These are phyloP conservation scores for Penicillium argentinense DNA, from an alignment of 495 filamentous ascomycete species.

Conservation along the genomic window DNA sequence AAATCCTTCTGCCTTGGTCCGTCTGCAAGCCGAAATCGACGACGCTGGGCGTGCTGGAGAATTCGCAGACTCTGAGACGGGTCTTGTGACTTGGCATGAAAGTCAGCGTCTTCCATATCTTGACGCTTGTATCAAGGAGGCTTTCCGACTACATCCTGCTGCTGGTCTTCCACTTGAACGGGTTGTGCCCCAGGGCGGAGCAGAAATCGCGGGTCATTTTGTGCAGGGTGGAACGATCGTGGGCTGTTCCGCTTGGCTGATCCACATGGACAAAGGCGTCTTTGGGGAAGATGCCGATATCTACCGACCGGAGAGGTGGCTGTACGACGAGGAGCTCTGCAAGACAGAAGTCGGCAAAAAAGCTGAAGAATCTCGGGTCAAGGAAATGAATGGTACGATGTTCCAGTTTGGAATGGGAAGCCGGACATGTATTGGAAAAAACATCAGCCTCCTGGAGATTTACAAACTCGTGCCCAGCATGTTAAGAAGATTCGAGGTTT, in stretches of 20 bases:
- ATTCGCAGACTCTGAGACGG: slow-evolving; percentile 43
- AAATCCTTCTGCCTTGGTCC: slow-evolving; percentile 43
- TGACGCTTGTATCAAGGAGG: slow-evolving; percentile 67
- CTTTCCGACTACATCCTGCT: slow-evolving; percentile 63
- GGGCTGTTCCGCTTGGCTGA: slow-evolving; percentile 59
- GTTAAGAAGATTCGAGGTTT: slow-evolving; percentile 60
- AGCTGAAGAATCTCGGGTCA: slow-evolving; percentile 9
- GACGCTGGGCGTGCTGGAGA: slow-evolving; percentile 42
- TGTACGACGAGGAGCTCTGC: slow-evolving; percentile 32
- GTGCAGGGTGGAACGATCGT: slow-evolving; percentile 65
- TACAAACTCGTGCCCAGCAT: slow-evolving; percentile 76
- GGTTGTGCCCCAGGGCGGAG: slow-evolving; percentile 36
- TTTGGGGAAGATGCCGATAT: slow-evolving; percentile 60
- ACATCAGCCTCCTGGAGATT: slow-evolving; percentile 74
- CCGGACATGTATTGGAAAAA: slow-evolving; percentile 68
- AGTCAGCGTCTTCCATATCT: slow-evolving; percentile 60
- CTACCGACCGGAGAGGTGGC: slow-evolving; percentile 63
- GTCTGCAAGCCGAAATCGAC: slow-evolving; percentile 55
- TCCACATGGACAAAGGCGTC: slow-evolving; percentile 56
- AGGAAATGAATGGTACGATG: slow-evolving; percentile 18
- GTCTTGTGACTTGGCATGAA: slow-evolving; percentile 56
- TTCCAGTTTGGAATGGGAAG: slow-evolving; percentile 59
- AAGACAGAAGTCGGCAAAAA: slow-evolving; percentile 7
- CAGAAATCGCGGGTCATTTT: slow-evolving; percentile 45
- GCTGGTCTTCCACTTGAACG: slow-evolving; percentile 56